A percentile compares a stretch with the other conserved stretches of the same genome.
Conservation (phyloP, 345 rosid species). For the Eucalyptus brandiana region DNA sequence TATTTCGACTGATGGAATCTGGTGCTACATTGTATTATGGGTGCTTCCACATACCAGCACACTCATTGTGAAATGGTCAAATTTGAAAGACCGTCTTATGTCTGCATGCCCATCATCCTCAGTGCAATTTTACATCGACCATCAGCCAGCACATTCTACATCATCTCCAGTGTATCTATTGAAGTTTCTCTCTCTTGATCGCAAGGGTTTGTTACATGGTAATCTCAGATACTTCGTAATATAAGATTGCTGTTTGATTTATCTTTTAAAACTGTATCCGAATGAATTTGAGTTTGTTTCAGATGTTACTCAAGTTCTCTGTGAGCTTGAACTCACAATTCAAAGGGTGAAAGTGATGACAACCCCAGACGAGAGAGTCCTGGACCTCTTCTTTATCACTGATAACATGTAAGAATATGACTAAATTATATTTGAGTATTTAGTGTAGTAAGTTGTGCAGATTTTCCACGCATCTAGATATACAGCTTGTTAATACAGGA, state of each 20-base stretch:
- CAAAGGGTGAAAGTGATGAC: conserved; percentile 84
- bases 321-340: conserved; percentile 78
- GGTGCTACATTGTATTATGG: conserved; percentile 80
- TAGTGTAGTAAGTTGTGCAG: background rate
- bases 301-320: conserved; percentile 79
- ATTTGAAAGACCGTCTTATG: conserved; percentile 60
- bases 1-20: conserved; percentile 81
- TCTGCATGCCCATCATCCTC: conserved; percentile 55
- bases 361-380: conserved; percentile 67
- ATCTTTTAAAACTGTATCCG: background rate
- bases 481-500: background rate
- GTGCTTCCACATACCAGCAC: conserved; percentile 47
- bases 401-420: conserved; percentile 53
- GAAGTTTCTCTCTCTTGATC: conserved; percentile 55
- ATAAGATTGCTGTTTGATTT: background rate
- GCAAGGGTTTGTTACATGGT: conserved; percentile 72
- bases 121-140: conserved; percentile 21
- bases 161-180: conserved; percentile 54
- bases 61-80: conserved; percentile 46
- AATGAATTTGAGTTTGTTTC: background rate
- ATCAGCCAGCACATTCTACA: conserved; percentile 12
- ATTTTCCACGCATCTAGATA: background rate
- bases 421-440: background rate
- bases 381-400: conserved; percentile 77
- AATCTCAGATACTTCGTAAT: background rate